Evolutionary conservation across 192 early-diverging fungal species (phyloP).

Genomic region (Coemansia sp.): DNA sequence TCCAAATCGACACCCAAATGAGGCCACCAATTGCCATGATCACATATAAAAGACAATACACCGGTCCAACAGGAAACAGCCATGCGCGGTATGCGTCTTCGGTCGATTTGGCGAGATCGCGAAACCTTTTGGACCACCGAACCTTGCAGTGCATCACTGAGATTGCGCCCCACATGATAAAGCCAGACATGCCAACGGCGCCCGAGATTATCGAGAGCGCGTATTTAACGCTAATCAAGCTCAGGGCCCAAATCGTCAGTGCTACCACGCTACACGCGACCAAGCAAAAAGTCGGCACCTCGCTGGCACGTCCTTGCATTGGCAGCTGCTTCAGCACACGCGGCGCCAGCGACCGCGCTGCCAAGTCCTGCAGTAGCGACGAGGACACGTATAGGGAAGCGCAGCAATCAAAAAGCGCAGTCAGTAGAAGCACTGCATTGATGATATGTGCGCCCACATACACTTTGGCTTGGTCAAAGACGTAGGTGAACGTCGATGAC

Average conservation of each 20-base stretch:
- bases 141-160: slow-evolving; percentile 19
- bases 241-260: slow-evolving; percentile 14
- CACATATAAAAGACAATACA: slow-evolving; percentile 7
- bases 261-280: slow-evolving; percentile 4
- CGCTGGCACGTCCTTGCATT: background rate
- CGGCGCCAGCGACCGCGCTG: slow-evolving; percentile 13
- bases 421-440: slow-evolving; percentile 13
- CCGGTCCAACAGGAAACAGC: slow-evolving; percentile 21
- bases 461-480: slow-evolving; percentile 15
- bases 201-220: slow-evolving; percentile 14
- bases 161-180: slow-evolving; percentile 22
- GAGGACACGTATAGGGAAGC: slow-evolving; percentile 12
- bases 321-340: background rate
- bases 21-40: background rate
- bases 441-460: slow-evolving; percentile 16
- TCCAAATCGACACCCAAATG: slow-evolving; percentile 6
- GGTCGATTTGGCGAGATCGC: background rate
- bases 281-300: slow-evolving; percentile 12
- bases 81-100: background rate
- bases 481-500: slow-evolving; percentile 6
- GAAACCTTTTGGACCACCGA: slow-evolving; percentile 20
- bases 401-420: slow-evolving; percentile 16
- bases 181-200: slow-evolving; percentile 11
- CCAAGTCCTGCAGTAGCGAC: slow-evolving; percentile 15
- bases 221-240: background rate